Evolutionary conservation across 139 green algal genomes (phyloP), one percentile per base, ranked within the genome.

Genomic region (Trebouxia sp.): DNA sequence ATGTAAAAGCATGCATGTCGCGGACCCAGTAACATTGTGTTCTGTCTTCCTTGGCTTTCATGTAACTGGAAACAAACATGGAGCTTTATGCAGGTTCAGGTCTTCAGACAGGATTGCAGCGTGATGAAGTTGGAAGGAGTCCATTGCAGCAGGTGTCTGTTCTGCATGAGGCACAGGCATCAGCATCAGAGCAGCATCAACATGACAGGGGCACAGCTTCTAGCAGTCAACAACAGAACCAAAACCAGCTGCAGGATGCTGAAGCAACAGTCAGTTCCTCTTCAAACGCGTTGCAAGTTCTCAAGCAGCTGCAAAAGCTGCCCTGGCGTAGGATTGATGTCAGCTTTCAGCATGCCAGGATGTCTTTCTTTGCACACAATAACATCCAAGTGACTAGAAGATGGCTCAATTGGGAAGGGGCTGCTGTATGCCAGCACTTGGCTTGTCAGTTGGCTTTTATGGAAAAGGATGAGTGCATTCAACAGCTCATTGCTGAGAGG

Each of bases 311-410:
- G 80, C 87, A 91, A 85, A 51, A 75, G 45, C 83, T 96, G 58
- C 78, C 82, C 1, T 97, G 93, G 93, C 84, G 92, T 24, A 88
- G 93, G 2, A 87, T 97, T 65, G 92, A 97, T 65, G 88, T 93
- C 10, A 89, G 85, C 78, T 95, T 93, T 80, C 45, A 51, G 24
- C 86, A 78, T 45, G 83, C 80, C 4, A 20, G n/a, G 47, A 69
- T 89, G 32, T 66, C 80, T 6, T 72, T 86, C 38, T 84, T 91
- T 42, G 75, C 87, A 6, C 91, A 94, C 82, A 94, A 92, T 76
- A 84, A 92, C 80, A 92, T 94, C 9, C 90, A 94, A 83, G 89
- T 94, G 9, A 92, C 91, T 0, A 82, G 92, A 7, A 82, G 82
- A 48, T 93, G 85, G 88, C 42, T 93, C 8, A 96, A 96, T 80